Percentiles rank a stretch among this genome's conserved stretches.
Conservation (phyloP, 169 alveolate species). For the Plasmodium sp. region DNA sequence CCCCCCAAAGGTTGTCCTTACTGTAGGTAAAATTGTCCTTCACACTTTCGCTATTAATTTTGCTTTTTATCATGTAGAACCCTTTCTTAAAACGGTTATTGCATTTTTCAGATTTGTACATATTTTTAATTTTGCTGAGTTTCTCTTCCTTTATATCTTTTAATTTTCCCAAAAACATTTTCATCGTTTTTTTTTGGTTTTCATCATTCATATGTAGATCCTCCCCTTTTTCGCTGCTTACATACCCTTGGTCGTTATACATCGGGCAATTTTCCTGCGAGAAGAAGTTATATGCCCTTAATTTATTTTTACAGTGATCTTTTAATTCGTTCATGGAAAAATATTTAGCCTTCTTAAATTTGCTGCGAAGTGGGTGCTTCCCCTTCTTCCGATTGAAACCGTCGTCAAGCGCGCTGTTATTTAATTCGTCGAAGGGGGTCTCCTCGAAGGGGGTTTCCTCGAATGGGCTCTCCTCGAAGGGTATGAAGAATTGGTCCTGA, state of each 20-base stretch:
- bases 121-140: slow-evolving; percentile 51
- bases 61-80: slow-evolving; percentile 18
- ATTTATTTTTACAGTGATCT: slow-evolving; percentile 4
- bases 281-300: neutral
- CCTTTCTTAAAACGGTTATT: slow-evolving; percentile 30
- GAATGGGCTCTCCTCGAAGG: neutral
- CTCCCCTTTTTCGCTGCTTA: neutral
- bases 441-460: neutral
- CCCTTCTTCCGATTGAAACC: neutral
- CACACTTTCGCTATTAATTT: slow-evolving; percentile 5
- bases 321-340: neutral
- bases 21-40: neutral
- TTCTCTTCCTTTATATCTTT: slow-evolving; percentile 65
- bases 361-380: neutral
- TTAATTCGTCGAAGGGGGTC: neutral
- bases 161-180: slow-evolving; percentile 21
- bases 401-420: neutral
- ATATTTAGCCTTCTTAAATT: neutral
- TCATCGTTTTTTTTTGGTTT: neutral
- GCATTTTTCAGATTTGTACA: slow-evolving; percentile 47
- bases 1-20: neutral
- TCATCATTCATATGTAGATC: neutral
- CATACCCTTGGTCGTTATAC: slow-evolving; percentile 10
- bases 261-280: neutral
- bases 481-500: neutral